A percentile compares a stretch with the other conserved stretches of the same genome.
These are phyloP conservation scores for Zychaea mexicana DNA, from an alignment of 371 early-diverging fungal species.

Conservation along the genomic window DNA sequence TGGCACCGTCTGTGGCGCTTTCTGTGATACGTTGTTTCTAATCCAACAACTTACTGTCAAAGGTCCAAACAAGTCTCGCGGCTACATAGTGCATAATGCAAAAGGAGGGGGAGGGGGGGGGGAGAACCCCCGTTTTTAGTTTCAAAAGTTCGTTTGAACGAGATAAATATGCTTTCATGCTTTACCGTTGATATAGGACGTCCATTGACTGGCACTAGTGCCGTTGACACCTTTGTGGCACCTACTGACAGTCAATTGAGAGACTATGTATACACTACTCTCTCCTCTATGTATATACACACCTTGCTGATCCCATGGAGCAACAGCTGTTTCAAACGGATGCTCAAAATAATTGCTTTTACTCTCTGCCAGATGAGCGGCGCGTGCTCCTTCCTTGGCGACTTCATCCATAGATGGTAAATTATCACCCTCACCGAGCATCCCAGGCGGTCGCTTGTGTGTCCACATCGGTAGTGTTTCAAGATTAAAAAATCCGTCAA, in stretches of 20 bases:
- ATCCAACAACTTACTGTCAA: no score
- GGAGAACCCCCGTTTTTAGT: no score
- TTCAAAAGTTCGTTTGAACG: no score
- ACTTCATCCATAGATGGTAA: constrained; percentile 47
- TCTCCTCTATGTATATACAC: constrained; percentile 20
- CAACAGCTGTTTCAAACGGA: constrained; percentile 32
- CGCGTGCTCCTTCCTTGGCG: constrained; percentile 14
- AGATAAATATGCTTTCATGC: no score
- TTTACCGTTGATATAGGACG: not conserved
- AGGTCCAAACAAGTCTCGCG: no score
- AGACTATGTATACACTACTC: constrained; percentile 6
- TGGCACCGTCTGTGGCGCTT: no score
- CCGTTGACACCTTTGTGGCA: not conserved
- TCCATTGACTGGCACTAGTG: not conserved
- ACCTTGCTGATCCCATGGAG: no score
- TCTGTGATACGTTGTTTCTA: no score
- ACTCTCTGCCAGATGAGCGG: constrained; percentile 14
- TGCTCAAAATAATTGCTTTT: constrained; percentile 42
- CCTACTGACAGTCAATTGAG: not conserved
- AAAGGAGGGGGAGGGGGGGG: no score
- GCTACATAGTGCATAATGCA: no score
- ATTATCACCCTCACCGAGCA: constrained; percentile 24
- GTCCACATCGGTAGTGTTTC: no score
- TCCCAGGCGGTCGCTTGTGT: not conserved
- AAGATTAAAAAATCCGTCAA: no score